Evolutionary conservation across 306 rosid genomes (phyloP), one percentile per base, ranked within the genome.

Genomic region (Vigna nakashimae): DNA sequence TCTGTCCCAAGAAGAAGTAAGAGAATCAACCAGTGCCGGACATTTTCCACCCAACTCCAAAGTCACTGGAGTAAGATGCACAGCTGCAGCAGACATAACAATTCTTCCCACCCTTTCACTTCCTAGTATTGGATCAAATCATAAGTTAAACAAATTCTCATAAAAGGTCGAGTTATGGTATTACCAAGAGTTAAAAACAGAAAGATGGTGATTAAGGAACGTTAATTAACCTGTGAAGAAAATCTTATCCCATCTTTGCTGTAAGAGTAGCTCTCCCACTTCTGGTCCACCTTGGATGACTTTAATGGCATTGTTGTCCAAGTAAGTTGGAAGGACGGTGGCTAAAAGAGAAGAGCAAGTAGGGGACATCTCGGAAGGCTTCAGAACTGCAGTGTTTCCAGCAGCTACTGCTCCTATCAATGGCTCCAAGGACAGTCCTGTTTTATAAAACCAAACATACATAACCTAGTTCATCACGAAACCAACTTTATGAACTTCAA

Each of bases 21-120:
- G 89, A 52, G 93, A 88, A 72, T 92, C 97, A 70, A 89, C 22
- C 9, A 90, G 22, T 28, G 92, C 93, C 0, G 97, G 97, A 75
- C 96, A 90, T 75, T 92, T 92, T 59, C 97, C 97, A 3, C 97
- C 97, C 15, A 90, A 76, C 85, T 92, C 97, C 80, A 92, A 72
- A 34, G 74, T 80, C 56, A 92, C 91, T 15, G 97, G 97, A 0
- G 97, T 92, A 2, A 92, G 78, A 87, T 90, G 79, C 78, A 77
- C 84, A 26, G 22, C 93, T 58, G 97, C 93, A 32, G 92, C 92
- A 49, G 88, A 58, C 93, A 92, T 86, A 9, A 92, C 96, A 7
- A 87, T 62, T 73, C 83, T 51, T 5, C 92, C 96, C 20, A 89
- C 89, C 9, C 78, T 34, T 55, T 75, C 74, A 80, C 88, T 92